phyloP scores from a whole-genome alignment of 73 alveolate species.

The Halteria grandinella region DNA sequence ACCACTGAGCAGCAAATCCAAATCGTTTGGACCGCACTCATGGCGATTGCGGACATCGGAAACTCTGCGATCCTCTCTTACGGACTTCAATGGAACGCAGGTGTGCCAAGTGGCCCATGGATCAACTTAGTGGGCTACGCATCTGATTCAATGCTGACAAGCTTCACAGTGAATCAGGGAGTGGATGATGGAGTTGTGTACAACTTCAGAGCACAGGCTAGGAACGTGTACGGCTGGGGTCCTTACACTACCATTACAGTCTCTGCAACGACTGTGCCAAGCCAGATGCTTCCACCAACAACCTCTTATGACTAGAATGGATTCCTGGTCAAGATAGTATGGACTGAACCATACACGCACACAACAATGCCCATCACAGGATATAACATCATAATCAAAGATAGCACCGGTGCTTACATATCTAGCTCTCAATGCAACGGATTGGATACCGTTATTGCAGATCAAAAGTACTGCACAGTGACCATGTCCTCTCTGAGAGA shows the following conservation, averaged over 20 bases:
- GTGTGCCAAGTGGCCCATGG: conserved; percentile 5
- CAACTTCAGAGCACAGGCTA: conserved; percentile 50
- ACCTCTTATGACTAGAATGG: background rate
- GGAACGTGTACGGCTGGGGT: conserved; percentile 58
- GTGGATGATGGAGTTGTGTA: conserved; percentile 37
- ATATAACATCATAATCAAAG: conserved; percentile 3
- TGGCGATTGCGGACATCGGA: conserved; percentile 9
- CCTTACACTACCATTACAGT: conserved; percentile 27
- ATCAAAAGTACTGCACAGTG: conserved; percentile 3
- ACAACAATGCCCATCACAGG: conserved; percentile 14
- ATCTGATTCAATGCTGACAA: background rate
- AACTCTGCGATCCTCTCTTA: conserved; percentile 48
- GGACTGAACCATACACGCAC: conserved; percentile 27
- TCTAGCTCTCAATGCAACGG: too few relatives aligned
- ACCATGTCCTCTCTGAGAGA: conserved; percentile 24
- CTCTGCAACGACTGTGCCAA: conserved; percentile 54
- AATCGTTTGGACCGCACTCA: conserved; percentile 23
- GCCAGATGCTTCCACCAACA: conserved; percentile 2
- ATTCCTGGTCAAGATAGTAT: conserved; percentile 20
- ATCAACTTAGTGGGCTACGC: background rate
- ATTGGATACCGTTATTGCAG: too few relatives aligned
- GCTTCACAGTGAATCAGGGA: conserved; percentile 10
- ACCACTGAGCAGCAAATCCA: conserved; percentile 28
- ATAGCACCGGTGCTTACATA: too few relatives aligned
- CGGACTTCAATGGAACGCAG: conserved; percentile 30